phyloP scores from a whole-genome alignment of 257 asterid species.

The Solanum etuberosum region DNA sequence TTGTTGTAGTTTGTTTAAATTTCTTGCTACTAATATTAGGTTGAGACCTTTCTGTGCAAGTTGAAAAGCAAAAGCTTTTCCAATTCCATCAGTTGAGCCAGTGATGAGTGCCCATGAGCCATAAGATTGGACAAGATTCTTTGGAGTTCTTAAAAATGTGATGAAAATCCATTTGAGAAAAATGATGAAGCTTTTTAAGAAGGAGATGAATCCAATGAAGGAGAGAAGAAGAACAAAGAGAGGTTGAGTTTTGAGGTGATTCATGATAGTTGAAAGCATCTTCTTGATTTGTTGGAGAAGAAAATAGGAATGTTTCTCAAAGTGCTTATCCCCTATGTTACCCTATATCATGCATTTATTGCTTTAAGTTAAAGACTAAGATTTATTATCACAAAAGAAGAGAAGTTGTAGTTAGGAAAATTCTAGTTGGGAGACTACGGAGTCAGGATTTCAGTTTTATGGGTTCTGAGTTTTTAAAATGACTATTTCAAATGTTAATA shows the following conservation, averaged over 20 bases:
- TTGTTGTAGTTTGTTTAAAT: constrained; percentile 22
- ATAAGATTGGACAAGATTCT: constrained; percentile 36
- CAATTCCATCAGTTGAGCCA: constrained; percentile 86
- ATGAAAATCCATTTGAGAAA: constrained; percentile 36
- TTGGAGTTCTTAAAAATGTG: constrained; percentile 28
- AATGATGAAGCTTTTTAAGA: constrained; percentile 11
- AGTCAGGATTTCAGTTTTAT: not conserved
- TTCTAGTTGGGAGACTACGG: not conserved
- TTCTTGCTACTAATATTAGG: constrained; percentile 52
- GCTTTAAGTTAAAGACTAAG: not conserved
- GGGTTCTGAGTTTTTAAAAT: not conserved
- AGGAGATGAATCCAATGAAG: constrained; percentile 33
- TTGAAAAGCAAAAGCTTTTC: constrained; percentile 58
- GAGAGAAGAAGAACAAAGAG: constrained; percentile 32
- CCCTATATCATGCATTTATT: not conserved
- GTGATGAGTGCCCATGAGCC: constrained; percentile 84
- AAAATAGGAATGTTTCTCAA: not conserved
- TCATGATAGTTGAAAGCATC: constrained; percentile 17
- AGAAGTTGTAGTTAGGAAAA: not conserved
- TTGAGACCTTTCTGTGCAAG: constrained; percentile 57
- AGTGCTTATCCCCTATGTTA: not conserved
- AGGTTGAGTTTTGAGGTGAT: constrained; percentile 24
- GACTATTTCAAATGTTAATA: not conserved
- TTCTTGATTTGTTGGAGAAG: not conserved
- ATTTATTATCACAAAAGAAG: not conserved